A percentile compares a stretch with the other conserved stretches of the same genome.
Conservation (phyloP, 164 flowering plant genomes). For the Warburgia ugandensis region DNA sequence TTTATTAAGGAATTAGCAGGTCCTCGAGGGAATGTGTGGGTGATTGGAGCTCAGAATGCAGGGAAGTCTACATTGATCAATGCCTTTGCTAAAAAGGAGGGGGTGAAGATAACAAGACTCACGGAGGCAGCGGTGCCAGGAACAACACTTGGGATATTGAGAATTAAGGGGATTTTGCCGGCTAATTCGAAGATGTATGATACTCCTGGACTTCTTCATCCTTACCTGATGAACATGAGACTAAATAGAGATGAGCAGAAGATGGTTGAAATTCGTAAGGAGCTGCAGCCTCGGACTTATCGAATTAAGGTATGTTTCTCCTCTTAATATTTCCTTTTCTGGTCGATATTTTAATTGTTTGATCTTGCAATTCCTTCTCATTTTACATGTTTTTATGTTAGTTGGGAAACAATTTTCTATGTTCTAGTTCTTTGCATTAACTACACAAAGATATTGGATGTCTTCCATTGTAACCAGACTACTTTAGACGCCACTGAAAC, state of each 20-base stretch:
- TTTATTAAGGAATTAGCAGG: constrained; percentile 82
- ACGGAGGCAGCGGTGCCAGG: constrained; percentile 98
- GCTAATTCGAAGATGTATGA: constrained; percentile 96
- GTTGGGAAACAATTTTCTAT: too few relatives aligned
- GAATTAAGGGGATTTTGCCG: constrained; percentile 78
- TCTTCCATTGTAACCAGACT: too few relatives aligned
- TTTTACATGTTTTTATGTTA: too few relatives aligned
- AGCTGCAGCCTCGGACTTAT: constrained; percentile 73
- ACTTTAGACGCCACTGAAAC: too few relatives aligned
- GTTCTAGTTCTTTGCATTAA: too few relatives aligned
- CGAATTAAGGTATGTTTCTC: constrained; percentile 69
- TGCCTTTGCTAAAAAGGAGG: constrained; percentile 72
- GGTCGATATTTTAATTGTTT: background rate
- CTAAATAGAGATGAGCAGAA: constrained; percentile 87
- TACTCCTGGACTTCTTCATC: constrained; percentile 94
- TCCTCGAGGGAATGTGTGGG: constrained; percentile 97
- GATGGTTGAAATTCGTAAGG: constrained; percentile 87
- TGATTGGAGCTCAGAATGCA: constrained; percentile 94
- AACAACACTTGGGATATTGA: constrained; percentile 90
- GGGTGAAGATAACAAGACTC: constrained; percentile 58
- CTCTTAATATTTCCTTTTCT: background rate
- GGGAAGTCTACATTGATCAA: constrained; percentile 92
- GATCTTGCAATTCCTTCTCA: background rate
- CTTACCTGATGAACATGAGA: constrained; percentile 77
- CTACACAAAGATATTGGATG: too few relatives aligned